Evolutionary conservation across 768 basidiomycete species (phyloP).

Genomic region (Phylloporus scabripes): DNA sequence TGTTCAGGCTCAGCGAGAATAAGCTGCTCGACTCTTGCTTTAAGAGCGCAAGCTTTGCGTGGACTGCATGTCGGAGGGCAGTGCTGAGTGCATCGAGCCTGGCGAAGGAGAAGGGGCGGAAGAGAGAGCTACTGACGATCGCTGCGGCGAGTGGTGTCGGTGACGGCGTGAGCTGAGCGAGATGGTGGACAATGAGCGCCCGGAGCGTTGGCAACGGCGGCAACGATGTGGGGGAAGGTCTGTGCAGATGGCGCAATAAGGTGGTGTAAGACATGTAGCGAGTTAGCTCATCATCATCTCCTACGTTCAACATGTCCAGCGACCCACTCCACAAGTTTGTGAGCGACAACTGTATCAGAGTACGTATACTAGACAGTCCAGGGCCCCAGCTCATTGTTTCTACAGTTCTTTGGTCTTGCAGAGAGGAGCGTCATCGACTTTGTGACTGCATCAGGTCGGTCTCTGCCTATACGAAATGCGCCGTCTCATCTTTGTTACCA

Average conservation of each 20-base stretch:
- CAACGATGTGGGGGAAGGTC: conserved; percentile 16
- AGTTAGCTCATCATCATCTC: not conserved
- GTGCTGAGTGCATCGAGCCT: conserved; percentile 25
- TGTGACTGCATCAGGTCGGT: conserved; percentile 76
- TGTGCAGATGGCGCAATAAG: conserved; percentile 25
- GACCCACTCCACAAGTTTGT: conserved; percentile 61
- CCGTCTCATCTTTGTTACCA: conserved; percentile 5
- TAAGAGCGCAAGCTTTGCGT: conserved; percentile 23
- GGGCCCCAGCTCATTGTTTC: not conserved
- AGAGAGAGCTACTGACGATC: conserved; percentile 28
- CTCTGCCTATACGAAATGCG: not conserved
- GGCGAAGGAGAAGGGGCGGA: conserved; percentile 26
- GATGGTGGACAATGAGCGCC: conserved; percentile 25
- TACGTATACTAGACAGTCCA: conserved; percentile 29
- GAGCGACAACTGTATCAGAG: conserved; percentile 71
- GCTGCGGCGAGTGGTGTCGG: conserved; percentile 32
- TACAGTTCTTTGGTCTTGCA: conserved; percentile 75
- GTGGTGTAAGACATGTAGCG: conserved; percentile 19
- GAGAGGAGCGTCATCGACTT: conserved; percentile 83
- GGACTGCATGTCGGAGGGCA: conserved; percentile 30
- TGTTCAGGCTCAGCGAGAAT: conserved; percentile 33
- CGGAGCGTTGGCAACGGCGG: conserved; percentile 20
- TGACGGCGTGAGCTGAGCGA: conserved; percentile 21
- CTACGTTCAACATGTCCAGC: conserved; percentile 47
- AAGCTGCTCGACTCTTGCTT: conserved; percentile 27